A percentile compares a stretch with the other conserved stretches of the same genome.
These are phyloP conservation scores for Capsicum rhomboideum DNA, from an alignment of 257 asterid genomes.

Conservation along the genomic window DNA sequence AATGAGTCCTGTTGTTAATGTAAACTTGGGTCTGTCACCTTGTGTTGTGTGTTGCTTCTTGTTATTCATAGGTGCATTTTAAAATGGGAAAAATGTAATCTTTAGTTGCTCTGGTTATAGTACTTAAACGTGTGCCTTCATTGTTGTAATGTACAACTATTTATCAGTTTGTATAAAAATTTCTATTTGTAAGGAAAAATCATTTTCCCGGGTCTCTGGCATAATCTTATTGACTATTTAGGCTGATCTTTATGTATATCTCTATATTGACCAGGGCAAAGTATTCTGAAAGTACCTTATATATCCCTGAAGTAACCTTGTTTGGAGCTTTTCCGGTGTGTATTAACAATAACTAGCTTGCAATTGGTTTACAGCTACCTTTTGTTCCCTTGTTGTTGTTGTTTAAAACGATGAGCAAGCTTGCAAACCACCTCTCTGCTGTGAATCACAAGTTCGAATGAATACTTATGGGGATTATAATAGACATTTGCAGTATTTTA, in stretches of 20 bases:
- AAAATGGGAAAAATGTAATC: not conserved
- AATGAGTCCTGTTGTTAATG: not conserved
- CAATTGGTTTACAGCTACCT: not conserved
- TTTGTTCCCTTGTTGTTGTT: not conserved
- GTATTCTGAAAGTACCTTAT: not conserved
- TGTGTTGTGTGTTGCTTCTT: not conserved
- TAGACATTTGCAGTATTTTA: not conserved
- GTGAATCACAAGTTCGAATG: not conserved
- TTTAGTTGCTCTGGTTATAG: not conserved
- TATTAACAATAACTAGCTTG: not conserved
- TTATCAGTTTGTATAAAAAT: no score
- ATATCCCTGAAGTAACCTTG: not conserved
- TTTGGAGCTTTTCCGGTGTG: not conserved
- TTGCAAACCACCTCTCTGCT: not conserved
- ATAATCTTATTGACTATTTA: not conserved
- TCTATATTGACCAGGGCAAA: not conserved
- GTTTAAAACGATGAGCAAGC: not conserved
- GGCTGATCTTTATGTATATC: not conserved
- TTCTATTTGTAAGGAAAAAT: not conserved
- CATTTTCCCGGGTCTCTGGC: not conserved
- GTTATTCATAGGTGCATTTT: not conserved
- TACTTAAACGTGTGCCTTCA: not conserved
- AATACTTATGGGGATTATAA: not conserved
- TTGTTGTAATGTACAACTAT: not conserved
- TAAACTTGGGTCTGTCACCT: not conserved